Percentiles rank a stretch among this genome's conserved stretches.
These are phyloP conservation scores for Backusella sp. DNA, from an alignment of 192 early-diverging fungal genomes.

Conservation along the genomic window DNA sequence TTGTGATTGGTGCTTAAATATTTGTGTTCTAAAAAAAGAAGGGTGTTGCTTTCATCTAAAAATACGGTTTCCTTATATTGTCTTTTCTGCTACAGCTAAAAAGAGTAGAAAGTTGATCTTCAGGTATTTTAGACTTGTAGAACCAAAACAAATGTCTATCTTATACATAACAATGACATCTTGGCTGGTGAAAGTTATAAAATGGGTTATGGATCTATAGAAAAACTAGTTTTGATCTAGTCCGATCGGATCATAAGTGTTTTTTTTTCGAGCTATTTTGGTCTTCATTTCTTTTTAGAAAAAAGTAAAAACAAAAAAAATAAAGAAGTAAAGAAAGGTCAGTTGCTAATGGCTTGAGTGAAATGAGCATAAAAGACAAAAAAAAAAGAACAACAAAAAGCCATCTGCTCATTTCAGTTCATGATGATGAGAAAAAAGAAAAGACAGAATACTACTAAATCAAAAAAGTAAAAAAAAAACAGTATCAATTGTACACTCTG, in stretches of 20 bases:
- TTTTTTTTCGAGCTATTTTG: neutral
- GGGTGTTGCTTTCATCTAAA: neutral
- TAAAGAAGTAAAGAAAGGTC: neutral
- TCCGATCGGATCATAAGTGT: neutral
- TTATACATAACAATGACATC: neutral
- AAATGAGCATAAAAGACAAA: neutral
- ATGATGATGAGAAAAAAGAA: neutral
- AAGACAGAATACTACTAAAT: neutral
- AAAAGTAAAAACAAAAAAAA: neutral
- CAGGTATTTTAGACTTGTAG: neutral
- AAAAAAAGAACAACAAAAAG: neutral
- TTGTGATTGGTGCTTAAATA: neutral
- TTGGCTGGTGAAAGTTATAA: neutral
- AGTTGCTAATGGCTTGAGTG: neutral
- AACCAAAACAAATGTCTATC: neutral
- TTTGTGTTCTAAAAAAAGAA: constrained; percentile 1
- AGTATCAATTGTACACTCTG: neutral
- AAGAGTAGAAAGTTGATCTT: neutral
- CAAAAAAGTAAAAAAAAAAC: neutral
- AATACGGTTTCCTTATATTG: neutral
- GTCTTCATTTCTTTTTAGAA: neutral
- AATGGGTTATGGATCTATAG: neutral
- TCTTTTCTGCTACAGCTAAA: neutral
- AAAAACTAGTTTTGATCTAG: constrained; percentile 1
- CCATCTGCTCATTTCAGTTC: neutral